phyloP scores from a whole-genome alignment of 2,329 filamentous ascomycete species.

The Bretziella fagacearum region DNA sequence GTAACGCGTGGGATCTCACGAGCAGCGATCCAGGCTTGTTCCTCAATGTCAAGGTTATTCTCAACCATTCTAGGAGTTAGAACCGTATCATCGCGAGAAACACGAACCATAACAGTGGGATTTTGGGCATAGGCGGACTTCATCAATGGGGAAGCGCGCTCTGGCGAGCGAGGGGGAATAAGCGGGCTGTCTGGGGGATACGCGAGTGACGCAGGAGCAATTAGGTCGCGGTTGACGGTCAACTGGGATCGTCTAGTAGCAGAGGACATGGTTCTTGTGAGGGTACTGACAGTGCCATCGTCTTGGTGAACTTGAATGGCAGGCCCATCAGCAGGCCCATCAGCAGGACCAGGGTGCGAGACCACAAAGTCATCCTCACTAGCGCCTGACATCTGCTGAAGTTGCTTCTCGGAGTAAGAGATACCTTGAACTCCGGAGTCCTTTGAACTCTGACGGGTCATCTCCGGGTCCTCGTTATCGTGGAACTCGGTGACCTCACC shows the following conservation, averaged over 20 bases:
- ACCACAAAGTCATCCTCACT: slow-evolving; percentile 6
- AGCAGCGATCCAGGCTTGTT: slow-evolving; percentile 10
- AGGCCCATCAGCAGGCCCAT: background rate
- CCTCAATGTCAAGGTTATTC: slow-evolving; percentile 10
- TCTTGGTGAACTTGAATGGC: background rate
- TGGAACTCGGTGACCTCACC: slow-evolving; percentile 29
- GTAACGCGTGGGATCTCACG: slow-evolving; percentile 14
- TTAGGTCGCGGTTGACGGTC: background rate
- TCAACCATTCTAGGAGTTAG: slow-evolving; percentile 17
- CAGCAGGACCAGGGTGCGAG: background rate
- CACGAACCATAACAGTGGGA: slow-evolving; percentile 31
- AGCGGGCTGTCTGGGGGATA: slow-evolving; percentile 1
- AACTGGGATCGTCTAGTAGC: background rate
- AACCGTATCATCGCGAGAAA: slow-evolving; percentile 32
- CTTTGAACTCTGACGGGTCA: slow-evolving; percentile 5
- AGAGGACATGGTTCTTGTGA: background rate
- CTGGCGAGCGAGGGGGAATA: background rate
- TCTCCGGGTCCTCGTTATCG: slow-evolving; percentile 1
- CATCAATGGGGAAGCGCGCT: slow-evolving; percentile 24
- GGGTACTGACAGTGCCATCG: background rate
- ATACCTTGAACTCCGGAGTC: slow-evolving; percentile 11
- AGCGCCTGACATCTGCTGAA: background rate
- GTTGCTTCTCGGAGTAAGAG: background rate
- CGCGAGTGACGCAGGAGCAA: background rate
- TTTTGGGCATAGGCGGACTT: slow-evolving; percentile 26